phyloP scores from a whole-genome alignment of 768 basidiomycete genomes.

The Russula ochroleuca region DNA sequence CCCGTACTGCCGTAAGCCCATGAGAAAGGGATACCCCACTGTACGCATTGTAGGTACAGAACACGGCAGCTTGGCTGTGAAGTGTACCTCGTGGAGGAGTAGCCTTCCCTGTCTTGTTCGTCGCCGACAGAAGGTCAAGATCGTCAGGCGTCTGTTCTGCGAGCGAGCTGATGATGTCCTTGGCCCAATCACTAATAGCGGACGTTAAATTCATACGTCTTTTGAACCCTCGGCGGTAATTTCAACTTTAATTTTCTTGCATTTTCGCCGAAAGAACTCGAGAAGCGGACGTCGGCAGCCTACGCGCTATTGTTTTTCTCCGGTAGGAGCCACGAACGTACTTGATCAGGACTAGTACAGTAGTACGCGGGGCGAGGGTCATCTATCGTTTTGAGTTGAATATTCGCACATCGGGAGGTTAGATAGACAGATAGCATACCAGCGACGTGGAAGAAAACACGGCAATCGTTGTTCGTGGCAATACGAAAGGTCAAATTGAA shows the following conservation, averaged over 20 bases:
- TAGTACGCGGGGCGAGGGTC: conserved; percentile 2
- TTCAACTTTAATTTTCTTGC: not conserved
- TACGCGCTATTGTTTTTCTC: conserved; percentile 2
- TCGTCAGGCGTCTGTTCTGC: not conserved
- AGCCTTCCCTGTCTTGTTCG: not conserved
- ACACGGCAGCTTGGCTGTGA: not conserved
- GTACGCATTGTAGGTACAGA: not conserved
- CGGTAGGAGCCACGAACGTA: conserved; percentile 13
- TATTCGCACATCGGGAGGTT: not conserved
- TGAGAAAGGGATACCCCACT: conserved; percentile 1
- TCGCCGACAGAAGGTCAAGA: not conserved
- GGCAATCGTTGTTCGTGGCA: not conserved
- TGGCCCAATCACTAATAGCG: not conserved
- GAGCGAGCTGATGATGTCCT: not conserved
- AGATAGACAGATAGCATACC: conserved; percentile 3
- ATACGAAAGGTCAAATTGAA: conserved; percentile 1
- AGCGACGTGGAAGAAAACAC: not conserved
- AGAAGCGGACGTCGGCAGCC: conserved; percentile 21
- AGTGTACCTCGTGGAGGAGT: too few relatives aligned
- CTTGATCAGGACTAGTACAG: conserved; percentile 1
- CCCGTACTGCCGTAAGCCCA: not conserved
- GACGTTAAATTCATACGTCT: not conserved
- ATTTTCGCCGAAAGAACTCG: conserved; percentile 27
- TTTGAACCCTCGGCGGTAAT: not conserved
- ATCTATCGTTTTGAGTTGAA: conserved; percentile 4